Base-by-base conservation (phyloP, 2,329 filamentous ascomycete species). In the Phaeoacremonium minimum region DNA sequence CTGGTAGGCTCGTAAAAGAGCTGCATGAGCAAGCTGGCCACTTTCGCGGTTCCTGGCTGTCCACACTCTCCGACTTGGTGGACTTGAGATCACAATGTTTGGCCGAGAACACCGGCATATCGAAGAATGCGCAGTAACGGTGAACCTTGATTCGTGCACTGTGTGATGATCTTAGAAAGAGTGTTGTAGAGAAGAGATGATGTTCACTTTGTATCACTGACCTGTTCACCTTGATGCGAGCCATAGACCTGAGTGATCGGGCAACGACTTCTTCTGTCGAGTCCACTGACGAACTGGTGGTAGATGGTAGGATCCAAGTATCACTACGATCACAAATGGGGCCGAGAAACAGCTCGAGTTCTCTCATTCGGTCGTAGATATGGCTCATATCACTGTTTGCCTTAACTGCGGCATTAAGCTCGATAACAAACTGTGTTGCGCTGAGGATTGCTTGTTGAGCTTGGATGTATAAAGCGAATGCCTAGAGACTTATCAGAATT, bases 131-230 rank as follows among this genome's bases (percentile, higher is more conserved):
- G 42, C 61, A 65, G 46, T 71, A 73, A 2, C 71, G 63, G 43
- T 75, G 70, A 4, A 73, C 47, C 45, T 74, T 74, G 43, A 73
- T 71, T 12, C 69, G 56, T 9, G 70, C 69, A 48, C 70, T 73
- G 32, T 19, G 13, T 7, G 12, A 31, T 9, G 11, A 17, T 17
- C 26, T 35, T 18, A 44, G 38, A 16, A 34, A 37, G 17, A 29
- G 33, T 15, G 7, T 15, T 15, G 6, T 11, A n/a, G n/a, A n/a
- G n/a, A n/a, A n/a, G n/a, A n/a, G n/a, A n/a, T n/a, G n/a, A n/a
- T n/a, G n/a, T n/a, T n/a, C n/a, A n/a, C n/a, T n/a, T n/a, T n/a
- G n/a, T n/a, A 2, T 9, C 13, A 31, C 48, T 32, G 47, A 63
- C 66, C 66, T 72, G 46, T 73, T 71, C 14, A 73, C 43, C 44